Percentiles rank a stretch among this genome's conserved stretches.
Evolutionary conservation across 306 rosid genomes (phyloP).

Genomic region (Malus fusca): DNA sequence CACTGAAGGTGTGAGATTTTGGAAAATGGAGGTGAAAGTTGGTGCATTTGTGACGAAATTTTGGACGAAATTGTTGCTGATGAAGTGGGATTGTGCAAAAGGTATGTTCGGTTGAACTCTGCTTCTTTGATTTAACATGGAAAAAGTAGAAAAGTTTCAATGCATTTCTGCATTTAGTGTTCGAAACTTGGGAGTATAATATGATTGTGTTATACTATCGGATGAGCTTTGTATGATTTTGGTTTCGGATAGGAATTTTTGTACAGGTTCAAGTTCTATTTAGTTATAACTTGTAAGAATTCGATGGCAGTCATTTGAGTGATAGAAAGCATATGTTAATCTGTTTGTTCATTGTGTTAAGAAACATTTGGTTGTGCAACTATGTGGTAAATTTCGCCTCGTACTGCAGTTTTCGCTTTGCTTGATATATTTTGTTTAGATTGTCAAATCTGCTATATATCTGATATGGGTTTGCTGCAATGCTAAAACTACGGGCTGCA

Average conservation of each 20-base stretch:
- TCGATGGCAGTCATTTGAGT: background rate
- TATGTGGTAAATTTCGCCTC: background rate
- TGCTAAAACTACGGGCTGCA: no score
- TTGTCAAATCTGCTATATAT: background rate
- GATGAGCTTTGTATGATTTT: background rate
- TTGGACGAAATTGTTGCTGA: background rate
- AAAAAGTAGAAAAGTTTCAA: background rate
- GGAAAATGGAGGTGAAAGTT: background rate
- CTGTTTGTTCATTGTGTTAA: background rate
- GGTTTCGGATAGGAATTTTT: background rate
- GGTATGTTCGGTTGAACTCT: background rate
- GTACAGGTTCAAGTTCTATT: background rate
- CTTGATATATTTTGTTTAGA: background rate
- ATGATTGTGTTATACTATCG: background rate
- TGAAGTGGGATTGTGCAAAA: background rate
- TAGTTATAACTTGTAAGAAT: background rate
- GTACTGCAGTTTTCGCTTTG: background rate
- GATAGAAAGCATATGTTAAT: background rate
- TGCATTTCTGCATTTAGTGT: background rate
- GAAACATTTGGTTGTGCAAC: background rate
- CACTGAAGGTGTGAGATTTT: background rate
- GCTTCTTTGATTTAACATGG: background rate
- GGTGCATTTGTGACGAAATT: background rate
- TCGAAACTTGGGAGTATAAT: background rate
- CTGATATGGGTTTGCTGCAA: background rate